Evolutionary conservation across 2,329 filamentous ascomycete genomes (phyloP).

Genomic region (Monosporascus cannonballus): DNA sequence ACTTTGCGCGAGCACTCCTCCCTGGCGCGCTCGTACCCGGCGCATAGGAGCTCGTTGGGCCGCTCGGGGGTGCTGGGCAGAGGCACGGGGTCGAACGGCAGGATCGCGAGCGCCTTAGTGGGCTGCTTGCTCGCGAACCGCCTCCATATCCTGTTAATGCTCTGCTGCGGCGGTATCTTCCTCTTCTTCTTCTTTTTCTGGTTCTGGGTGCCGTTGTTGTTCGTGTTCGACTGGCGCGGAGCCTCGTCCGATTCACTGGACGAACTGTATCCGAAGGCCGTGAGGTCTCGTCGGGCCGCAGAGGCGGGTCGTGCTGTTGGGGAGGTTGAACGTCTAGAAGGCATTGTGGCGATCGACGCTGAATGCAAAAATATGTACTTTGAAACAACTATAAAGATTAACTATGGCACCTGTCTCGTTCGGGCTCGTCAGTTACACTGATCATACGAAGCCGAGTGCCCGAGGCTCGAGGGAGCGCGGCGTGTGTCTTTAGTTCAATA

Average conservation of each 20-base stretch:
- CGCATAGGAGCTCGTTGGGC: slow-evolving; percentile 54
- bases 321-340: neutral
- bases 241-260: slow-evolving; percentile 43
- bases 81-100: slow-evolving; percentile 57
- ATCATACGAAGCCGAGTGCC: neutral
- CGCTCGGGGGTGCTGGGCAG: slow-evolving; percentile 43
- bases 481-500: too few species aligned
- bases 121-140: slow-evolving; percentile 55
- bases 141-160: slow-evolving; percentile 62
- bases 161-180: slow-evolving; percentile 55
- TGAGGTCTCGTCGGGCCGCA: slow-evolving; percentile 16
- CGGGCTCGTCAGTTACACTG: neutral
- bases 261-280: slow-evolving; percentile 39
- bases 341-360: neutral
- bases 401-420: neutral
- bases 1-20: slow-evolving; percentile 59
- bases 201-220: slow-evolving; percentile 25
- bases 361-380: neutral
- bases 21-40: slow-evolving; percentile 57
- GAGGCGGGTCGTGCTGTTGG: neutral
- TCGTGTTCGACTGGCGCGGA: slow-evolving; percentile 26
- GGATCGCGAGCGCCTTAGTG: slow-evolving; percentile 57
- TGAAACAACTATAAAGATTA: neutral
- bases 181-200: slow-evolving; percentile 55
- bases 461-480: too few species aligned